Conservation (phyloP, 2,329 filamentous ascomycete species). For the Fusarium dimerum region DNA sequence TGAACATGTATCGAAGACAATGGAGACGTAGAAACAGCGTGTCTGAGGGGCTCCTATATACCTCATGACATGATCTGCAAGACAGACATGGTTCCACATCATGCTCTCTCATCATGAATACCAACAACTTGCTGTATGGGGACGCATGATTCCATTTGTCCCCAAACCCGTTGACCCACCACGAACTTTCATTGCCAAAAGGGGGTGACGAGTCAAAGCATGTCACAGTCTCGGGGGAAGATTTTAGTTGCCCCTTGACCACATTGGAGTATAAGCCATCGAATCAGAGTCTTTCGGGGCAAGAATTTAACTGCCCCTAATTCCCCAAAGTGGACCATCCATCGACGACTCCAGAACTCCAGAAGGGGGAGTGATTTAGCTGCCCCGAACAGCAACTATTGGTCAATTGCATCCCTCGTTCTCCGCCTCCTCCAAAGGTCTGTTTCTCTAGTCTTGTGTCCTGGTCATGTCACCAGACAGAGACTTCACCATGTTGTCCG, state of each 20-base stretch:
- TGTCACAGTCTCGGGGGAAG: neutral
- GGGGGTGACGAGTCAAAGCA: neutral
- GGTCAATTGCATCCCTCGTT: neutral
- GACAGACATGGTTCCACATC: neutral
- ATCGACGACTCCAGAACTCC: neutral
- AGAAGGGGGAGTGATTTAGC: constrained; percentile 10
- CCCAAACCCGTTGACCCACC: too few relatives aligned
- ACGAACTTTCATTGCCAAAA: neutral
- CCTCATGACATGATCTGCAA: neutral
- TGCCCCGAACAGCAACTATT: constrained; percentile 25
- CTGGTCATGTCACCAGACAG: neutral
- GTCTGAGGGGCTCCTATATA: neutral
- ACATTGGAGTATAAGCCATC: neutral
- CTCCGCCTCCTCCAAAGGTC: neutral
- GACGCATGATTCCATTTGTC: neutral
- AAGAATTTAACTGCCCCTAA: constrained; percentile 4
- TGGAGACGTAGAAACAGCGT: neutral
- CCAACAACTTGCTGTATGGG: neutral
- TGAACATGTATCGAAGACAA: neutral
- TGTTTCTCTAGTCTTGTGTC: neutral
- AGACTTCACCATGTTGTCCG: neutral
- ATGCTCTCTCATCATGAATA: neutral
- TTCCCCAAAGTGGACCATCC: neutral
- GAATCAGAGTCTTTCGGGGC: neutral
- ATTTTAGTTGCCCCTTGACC: neutral